Conservation (phyloP, 2,329 filamentous ascomycete species). For the Cytospora paraplurivora region DNA sequence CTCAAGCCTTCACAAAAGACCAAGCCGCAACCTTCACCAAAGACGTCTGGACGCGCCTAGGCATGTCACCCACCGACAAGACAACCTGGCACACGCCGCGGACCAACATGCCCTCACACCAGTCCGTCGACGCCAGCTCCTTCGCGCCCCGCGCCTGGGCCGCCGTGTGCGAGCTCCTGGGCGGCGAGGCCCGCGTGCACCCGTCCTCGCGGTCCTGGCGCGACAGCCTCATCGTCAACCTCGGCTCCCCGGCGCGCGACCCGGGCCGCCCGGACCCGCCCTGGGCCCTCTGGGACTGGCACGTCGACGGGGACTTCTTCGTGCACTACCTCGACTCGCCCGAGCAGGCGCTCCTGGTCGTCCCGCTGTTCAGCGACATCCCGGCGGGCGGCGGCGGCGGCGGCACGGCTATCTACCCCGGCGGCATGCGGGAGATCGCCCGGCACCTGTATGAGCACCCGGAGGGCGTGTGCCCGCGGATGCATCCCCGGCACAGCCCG, state of each 20-base stretch:
- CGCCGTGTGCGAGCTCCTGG: slow-evolving; percentile 67
- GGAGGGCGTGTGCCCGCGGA: slow-evolving; percentile 66
- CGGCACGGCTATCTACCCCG: slow-evolving; percentile 65
- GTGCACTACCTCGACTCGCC: slow-evolving; percentile 71
- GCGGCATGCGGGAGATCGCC: slow-evolving; percentile 60
- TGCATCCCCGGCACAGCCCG: slow-evolving; percentile 57
- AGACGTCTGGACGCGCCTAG: slow-evolving; percentile 65
- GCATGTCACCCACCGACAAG: slow-evolving; percentile 64
- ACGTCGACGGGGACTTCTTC: slow-evolving; percentile 74
- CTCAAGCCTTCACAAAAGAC: slow-evolving; percentile 42
- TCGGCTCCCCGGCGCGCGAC: slow-evolving; percentile 59
- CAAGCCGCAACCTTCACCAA: slow-evolving; percentile 41
- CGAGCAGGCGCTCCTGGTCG: slow-evolving; percentile 69
- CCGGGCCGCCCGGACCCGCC: slow-evolving; percentile 52
- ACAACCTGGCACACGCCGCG: slow-evolving; percentile 65
- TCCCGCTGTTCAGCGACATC: slow-evolving; percentile 68
- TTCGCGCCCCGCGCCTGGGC: slow-evolving; percentile 68
- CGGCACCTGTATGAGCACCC: slow-evolving; percentile 62
- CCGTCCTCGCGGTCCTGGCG: slow-evolving; percentile 58
- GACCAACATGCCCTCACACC: slow-evolving; percentile 66
- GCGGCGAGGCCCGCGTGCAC: slow-evolving; percentile 59
- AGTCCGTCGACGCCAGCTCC: slow-evolving; percentile 51
- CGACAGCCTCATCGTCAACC: slow-evolving; percentile 70
- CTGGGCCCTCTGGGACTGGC: slow-evolving; percentile 60
- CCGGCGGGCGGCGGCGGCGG: slow-evolving; percentile 58